Percentiles rank a stretch among this genome's conserved stretches.
Conservation (phyloP, 768 basidiomycete genomes). For the Mycena vitilis region DNA sequence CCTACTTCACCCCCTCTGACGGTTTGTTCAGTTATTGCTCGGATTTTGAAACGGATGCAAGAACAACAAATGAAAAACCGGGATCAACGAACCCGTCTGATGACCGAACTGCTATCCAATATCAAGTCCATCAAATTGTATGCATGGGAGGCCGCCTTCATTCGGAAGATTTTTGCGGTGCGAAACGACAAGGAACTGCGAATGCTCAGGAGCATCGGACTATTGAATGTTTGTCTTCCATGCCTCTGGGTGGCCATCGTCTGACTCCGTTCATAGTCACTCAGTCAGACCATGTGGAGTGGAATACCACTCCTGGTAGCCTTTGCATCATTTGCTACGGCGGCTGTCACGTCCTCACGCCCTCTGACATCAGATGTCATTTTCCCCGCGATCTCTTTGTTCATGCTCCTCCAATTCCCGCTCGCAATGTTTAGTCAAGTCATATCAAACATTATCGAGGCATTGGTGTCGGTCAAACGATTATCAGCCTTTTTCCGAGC, state of each 20-base stretch:
- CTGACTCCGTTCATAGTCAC: slow-evolving; percentile 50
- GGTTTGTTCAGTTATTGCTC: slow-evolving; percentile 63
- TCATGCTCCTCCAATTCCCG: slow-evolving; percentile 89
- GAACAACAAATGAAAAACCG: slow-evolving; percentile 94
- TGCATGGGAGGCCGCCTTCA: slow-evolving; percentile 95
- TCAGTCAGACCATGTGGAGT: slow-evolving; percentile 73
- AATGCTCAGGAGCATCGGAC: slow-evolving; percentile 86
- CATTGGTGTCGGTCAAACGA: slow-evolving; percentile 84
- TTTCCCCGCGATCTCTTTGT: slow-evolving; percentile 94
- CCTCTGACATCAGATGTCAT: slow-evolving; percentile 92
- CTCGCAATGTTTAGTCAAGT: slow-evolving; percentile 84
- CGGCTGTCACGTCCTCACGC: slow-evolving; percentile 66
- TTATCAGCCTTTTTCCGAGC: slow-evolving; percentile 80
- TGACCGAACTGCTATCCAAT: slow-evolving; percentile 94
- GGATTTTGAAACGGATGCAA: slow-evolving; percentile 79
- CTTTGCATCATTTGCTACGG: slow-evolving; percentile 84
- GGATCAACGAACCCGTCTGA: slow-evolving; percentile 83
- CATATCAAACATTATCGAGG: slow-evolving; percentile 86
- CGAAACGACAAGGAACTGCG: slow-evolving; percentile 86
- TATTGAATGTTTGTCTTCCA: slow-evolving; percentile 65
- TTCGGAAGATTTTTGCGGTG: slow-evolving; percentile 80
- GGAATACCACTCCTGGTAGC: slow-evolving; percentile 82
- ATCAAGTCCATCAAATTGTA: slow-evolving; percentile 70
- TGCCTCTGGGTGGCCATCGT: neutral
- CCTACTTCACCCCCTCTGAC: slow-evolving; percentile 9